Conservation (phyloP, 2,329 filamentous ascomycete genomes). For the Arthrobotrys musiformis region DNA sequence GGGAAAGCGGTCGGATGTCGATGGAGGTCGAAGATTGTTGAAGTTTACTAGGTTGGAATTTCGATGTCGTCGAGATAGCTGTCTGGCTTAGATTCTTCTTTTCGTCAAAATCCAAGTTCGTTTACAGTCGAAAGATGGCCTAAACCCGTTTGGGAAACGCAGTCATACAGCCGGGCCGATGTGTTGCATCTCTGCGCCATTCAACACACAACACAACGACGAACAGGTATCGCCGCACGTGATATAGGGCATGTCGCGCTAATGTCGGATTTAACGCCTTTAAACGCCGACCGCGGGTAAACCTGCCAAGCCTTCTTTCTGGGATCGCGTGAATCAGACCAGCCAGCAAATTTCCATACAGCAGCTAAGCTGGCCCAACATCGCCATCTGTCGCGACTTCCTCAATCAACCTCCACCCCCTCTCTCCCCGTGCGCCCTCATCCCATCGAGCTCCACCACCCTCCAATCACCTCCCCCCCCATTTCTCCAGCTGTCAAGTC, state of each 20-base stretch:
- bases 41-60: constrained; percentile 20
- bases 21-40: constrained; percentile 23
- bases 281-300: constrained; percentile 12
- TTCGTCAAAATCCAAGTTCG: constrained; percentile 41
- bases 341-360: constrained; percentile 52
- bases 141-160: constrained; percentile 37
- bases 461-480: neutral
- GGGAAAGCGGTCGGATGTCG: constrained; percentile 33
- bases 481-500: constrained; percentile 20
- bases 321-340: constrained; percentile 54
- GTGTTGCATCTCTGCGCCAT: neutral
- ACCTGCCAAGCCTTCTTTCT: constrained; percentile 3
- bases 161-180: constrained; percentile 5
- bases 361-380: constrained; percentile 20
- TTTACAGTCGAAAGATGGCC: neutral
- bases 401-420: constrained; percentile 26
- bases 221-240: neutral
- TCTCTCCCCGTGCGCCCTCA: constrained; percentile 32
- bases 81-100: constrained; percentile 39
- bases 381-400: constrained; percentile 31
- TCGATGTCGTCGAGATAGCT: constrained; percentile 50
- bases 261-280: neutral
- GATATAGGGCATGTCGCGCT: constrained; percentile 38
- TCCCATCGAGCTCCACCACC: constrained; percentile 13
- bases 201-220: constrained; percentile 17